Base-by-base conservation (phyloP, 345 rosid genomes). In the Microthlaspi erraticum region DNA sequence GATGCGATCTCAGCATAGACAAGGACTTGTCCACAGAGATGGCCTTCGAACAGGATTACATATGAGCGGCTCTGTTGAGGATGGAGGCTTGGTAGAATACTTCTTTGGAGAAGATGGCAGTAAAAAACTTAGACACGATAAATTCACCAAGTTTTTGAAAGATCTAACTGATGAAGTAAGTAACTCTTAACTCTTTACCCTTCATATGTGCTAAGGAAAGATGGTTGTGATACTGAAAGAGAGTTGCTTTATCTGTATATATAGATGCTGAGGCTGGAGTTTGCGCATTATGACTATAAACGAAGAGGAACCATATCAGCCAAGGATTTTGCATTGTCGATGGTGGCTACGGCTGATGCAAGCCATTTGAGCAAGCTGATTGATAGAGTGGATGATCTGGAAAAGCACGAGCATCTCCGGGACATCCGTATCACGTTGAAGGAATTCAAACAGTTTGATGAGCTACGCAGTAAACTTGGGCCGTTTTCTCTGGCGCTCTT, bases 331-430 rank as follows among this genome's bases (percentile, higher is more conserved):
- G 98, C 98, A 5, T 66, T 94, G 68, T 89, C 96, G 19, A 81
- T 94, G 85, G 98, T 94, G 72, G 97, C 99, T 78, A 84, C 99
- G 43, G 99, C 99, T 64, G 93, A 91, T 77, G 80, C 91, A 81
- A 78, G 83, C 46, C 87, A 88, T 79, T 67, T 91, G 71, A 53
- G 81, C 68, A 72, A 53, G 75, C 82, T 94, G 77, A 89, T 91
- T 65, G 81, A 83, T 80, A 86, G 84, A 69, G 99, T 83, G 61
- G 91, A 91, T 13, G 70, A 76, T 67, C 60, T 92, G 73, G 70
- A 81, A 26, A 77, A 82, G 14, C 80, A 78, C 36, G 71, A 77
- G 2, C 82, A 70, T 60, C 88, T 94, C 48, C 63, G 36, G 64
- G 86, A 87, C 60, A 58, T 82, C 4, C 89, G 83, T 58, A 82